Conservation (phyloP, 192 early-diverging fungal genomes). For the Geranomyces variabilis region DNA sequence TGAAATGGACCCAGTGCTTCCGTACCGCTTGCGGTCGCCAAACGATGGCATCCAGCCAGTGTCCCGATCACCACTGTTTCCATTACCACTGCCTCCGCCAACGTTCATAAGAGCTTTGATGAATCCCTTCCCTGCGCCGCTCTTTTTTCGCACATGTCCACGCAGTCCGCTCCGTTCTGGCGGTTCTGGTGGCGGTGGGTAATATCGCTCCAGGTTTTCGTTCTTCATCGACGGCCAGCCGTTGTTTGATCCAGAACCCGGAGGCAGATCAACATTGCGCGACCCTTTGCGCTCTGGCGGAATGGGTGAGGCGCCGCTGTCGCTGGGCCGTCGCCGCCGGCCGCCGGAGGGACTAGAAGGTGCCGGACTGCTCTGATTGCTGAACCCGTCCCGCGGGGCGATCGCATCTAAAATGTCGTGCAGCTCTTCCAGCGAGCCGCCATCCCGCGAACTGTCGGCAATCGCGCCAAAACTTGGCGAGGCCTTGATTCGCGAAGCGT, state of each 20-base stretch:
- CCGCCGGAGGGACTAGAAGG: neutral
- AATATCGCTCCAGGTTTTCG: neutral
- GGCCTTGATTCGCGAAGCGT: neutral
- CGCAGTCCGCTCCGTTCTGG: constrained; percentile 3
- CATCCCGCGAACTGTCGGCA: neutral
- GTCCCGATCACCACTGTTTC: neutral
- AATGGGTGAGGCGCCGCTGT: constrained; percentile 1
- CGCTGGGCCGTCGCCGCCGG: neutral
- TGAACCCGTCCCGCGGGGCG: neutral
- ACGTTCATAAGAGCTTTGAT: constrained; percentile 24
- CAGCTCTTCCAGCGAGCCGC: constrained; percentile 25
- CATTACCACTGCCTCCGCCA: neutral
- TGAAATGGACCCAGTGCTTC: constrained; percentile 3
- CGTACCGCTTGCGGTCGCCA: constrained; percentile 5
- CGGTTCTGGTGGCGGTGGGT: neutral
- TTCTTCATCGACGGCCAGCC: neutral
- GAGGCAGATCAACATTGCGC: neutral
- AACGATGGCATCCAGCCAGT: neutral
- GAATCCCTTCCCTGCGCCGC: constrained; percentile 14
- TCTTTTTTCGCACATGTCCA: constrained; percentile 13
- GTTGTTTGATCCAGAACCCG: neutral
- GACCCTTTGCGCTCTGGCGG: constrained; percentile 20
- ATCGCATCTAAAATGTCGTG: constrained; percentile 16
- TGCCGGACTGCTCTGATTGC: neutral
- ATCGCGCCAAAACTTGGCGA: constrained; percentile 2